Percentiles rank a stretch among this genome's conserved stretches.
Evolutionary conservation across 202 grass and related monocot species (phyloP).

Genomic region (Schoenoplectus triqueter): DNA sequence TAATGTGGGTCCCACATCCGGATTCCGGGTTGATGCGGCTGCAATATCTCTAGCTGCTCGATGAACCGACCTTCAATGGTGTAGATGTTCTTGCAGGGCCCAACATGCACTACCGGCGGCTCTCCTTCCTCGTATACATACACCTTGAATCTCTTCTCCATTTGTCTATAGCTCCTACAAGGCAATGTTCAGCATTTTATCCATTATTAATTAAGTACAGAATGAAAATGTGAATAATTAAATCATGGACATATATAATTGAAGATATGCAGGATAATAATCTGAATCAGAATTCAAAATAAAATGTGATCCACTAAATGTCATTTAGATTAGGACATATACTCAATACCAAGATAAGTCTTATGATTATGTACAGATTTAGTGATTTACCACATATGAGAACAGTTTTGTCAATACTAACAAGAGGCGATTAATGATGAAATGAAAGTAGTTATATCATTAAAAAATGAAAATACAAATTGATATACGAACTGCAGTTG

Average conservation of each 20-base stretch:
- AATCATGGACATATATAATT: no score
- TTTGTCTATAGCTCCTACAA: constrained; percentile 68
- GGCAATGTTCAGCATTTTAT: not conserved
- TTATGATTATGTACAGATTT: no score
- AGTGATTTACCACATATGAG: no score
- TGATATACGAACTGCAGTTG: no score
- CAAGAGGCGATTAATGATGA: no score
- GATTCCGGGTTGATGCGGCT: not conserved
- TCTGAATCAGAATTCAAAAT: not conserved
- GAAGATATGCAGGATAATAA: not conserved
- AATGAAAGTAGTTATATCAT: not conserved
- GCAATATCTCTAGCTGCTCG: constrained; percentile 59
- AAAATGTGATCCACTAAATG: no score
- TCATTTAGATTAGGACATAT: no score
- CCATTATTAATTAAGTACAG: not conserved
- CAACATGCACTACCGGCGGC: constrained; percentile 61
- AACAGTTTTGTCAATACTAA: no score
- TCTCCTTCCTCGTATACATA: constrained; percentile 80
- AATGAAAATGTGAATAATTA: not conserved
- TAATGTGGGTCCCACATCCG: constrained; percentile 48
- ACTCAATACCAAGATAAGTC: no score
- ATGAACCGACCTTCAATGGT: constrained; percentile 75
- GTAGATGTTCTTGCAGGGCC: constrained; percentile 83
- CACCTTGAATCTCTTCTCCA: constrained; percentile 74
- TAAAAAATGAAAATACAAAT: not conserved